Conservation (phyloP, 2,329 filamentous ascomycete species). For the Tympanopsis confertula region DNA sequence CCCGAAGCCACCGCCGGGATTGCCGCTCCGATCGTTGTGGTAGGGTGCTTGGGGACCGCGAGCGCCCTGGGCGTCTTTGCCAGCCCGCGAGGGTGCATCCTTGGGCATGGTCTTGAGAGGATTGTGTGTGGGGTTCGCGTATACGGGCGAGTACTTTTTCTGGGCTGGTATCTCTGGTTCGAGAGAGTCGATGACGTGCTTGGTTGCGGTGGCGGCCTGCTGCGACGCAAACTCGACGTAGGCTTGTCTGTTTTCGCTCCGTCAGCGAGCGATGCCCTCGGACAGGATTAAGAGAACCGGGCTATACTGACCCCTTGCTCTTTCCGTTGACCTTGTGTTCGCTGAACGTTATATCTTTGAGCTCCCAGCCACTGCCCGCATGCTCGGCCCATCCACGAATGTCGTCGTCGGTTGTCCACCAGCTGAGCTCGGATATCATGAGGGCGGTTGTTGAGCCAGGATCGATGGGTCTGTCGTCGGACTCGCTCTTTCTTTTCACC, state of each 20-base stretch:
- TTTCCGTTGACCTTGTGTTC: conserved; percentile 65
- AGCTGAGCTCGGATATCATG: conserved; percentile 47
- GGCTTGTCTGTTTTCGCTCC: conserved; percentile 15
- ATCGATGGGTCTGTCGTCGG: conserved; percentile 47
- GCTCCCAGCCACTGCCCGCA: conserved; percentile 44
- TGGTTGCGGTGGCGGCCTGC: conserved; percentile 49
- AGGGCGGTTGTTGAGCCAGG: conserved; percentile 35
- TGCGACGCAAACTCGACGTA: conserved; percentile 49
- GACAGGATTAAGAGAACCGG: neutral
- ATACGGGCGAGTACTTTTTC: neutral
- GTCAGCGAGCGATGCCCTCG: neutral
- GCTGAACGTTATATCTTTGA: conserved; percentile 56
- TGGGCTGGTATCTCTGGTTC: no score
- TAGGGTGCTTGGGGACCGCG: no score
- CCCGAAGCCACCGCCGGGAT: no score
- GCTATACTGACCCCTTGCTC: conserved; percentile 47
- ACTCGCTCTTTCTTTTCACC: conserved; percentile 47
- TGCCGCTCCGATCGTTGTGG: no score
- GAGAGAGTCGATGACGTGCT: conserved; percentile 45
- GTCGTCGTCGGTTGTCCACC: conserved; percentile 63
- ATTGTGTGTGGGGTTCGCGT: neutral
- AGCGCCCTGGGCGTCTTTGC: no score
- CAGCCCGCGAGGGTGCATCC: neutral
- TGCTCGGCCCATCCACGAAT: conserved; percentile 52
- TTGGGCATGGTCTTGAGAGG: neutral